Percentiles rank a stretch among this genome's conserved stretches.
phyloP scores from a whole-genome alignment of 1,284 basidiomycete species.

The Trichosporon coremiiforme region DNA sequence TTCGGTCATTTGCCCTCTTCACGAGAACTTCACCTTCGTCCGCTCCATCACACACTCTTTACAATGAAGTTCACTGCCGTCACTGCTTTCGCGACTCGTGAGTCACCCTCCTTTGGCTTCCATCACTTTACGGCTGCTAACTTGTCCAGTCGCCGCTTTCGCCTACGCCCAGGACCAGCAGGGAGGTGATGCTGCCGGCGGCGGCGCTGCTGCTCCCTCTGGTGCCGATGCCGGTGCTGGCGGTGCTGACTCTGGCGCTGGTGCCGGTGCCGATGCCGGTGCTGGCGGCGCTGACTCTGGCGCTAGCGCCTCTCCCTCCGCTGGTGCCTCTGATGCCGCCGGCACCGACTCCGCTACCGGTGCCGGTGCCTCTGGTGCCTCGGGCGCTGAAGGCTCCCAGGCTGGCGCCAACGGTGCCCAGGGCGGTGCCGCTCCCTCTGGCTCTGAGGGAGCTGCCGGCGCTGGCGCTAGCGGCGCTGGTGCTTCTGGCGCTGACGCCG shows the following conservation, averaged over 20 bases:
- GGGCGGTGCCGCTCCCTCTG: background rate
- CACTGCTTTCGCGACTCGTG: background rate
- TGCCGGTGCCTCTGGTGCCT: background rate
- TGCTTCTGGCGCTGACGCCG: background rate
- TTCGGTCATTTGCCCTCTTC: background rate
- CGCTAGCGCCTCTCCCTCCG: background rate
- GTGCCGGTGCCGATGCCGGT: background rate
- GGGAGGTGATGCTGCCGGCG: too few species aligned
- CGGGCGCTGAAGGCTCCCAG: background rate
- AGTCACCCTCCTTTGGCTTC: background rate
- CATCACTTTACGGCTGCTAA: background rate
- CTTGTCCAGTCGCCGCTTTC: background rate
- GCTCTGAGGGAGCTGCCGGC: background rate
- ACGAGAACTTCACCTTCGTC: background rate
- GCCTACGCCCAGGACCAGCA: background rate
- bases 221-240: too few species aligned
- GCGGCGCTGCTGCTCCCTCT: too few species aligned
- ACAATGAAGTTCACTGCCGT: constrained; percentile 7
- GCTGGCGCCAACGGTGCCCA: background rate
- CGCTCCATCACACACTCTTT: background rate
- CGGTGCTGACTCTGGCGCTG: too few species aligned
- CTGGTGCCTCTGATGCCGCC: background rate
- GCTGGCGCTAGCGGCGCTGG: background rate
- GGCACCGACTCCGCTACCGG: background rate
- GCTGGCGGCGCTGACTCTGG: background rate